phyloP scores from a whole-genome alignment of 2,329 filamentous ascomycete species.

The Clarireedia monteithiana region DNA sequence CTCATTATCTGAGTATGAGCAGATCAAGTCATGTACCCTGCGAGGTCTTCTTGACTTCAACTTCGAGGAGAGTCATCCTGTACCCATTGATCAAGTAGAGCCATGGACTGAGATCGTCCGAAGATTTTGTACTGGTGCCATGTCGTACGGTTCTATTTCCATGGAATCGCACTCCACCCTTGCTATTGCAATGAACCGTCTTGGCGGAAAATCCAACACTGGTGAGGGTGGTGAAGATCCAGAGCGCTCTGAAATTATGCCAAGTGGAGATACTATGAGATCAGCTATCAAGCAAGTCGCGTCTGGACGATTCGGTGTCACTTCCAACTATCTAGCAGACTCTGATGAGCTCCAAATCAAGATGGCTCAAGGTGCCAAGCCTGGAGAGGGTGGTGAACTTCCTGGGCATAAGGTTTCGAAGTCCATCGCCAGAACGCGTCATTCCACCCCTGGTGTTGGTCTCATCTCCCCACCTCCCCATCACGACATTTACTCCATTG shows the following conservation, averaged over 20 bases:
- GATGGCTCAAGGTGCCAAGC: slow-evolving; percentile 98
- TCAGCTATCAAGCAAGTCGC: slow-evolving; percentile 98
- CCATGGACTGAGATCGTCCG: slow-evolving; percentile 97
- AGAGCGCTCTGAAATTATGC: slow-evolving; percentile 76
- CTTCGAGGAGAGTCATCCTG: slow-evolving; percentile 75
- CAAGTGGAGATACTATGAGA: slow-evolving; percentile 93
- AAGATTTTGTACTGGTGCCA: slow-evolving; percentile 92
- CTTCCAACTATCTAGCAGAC: slow-evolving; percentile 87
- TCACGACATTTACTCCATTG: slow-evolving; percentile 97
- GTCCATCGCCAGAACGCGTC: slow-evolving; percentile 86
- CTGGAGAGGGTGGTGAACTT: slow-evolving; percentile 93
- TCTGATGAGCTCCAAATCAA: slow-evolving; percentile 97
- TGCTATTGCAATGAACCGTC: slow-evolving; percentile 91
- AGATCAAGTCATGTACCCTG: slow-evolving; percentile 93
- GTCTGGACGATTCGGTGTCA: slow-evolving; percentile 92
- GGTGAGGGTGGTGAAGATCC: slow-evolving; percentile 95
- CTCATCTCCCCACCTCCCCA: slow-evolving; percentile 93
- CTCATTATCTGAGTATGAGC: slow-evolving; percentile 85
- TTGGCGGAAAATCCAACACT: slow-evolving; percentile 95
- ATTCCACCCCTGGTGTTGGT: slow-evolving; percentile 93
- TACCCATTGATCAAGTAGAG: slow-evolving; percentile 94
- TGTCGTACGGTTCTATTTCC: slow-evolving; percentile 98
- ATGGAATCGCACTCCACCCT: slow-evolving; percentile 97
- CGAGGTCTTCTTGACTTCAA: slow-evolving; percentile 94
- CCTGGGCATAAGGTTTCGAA: slow-evolving; percentile 95